Evolutionary conservation across 2,329 filamentous ascomycete species (phyloP).

Genomic region (Acephala macrosclerotiorum): DNA sequence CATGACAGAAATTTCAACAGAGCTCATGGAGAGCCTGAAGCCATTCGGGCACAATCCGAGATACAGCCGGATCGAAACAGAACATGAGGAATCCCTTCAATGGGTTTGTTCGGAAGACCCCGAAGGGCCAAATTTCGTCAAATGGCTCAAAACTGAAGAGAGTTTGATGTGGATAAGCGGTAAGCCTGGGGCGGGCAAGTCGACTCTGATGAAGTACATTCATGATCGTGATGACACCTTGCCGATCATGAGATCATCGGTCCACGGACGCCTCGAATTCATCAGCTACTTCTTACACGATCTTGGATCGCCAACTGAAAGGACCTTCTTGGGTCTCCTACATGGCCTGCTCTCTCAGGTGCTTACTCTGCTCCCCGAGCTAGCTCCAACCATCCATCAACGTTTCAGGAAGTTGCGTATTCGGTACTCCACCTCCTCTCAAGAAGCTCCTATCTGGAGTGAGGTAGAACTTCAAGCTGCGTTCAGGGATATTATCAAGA

Average conservation of each 20-base stretch:
- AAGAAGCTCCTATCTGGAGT: background rate
- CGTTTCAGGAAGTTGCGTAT: background rate
- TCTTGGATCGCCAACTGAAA: background rate
- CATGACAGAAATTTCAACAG: background rate
- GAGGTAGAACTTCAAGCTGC: background rate
- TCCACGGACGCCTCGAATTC: background rate
- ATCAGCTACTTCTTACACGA: constrained; percentile 9
- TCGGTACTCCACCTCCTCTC: background rate
- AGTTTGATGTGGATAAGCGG: background rate
- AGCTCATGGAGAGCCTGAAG: background rate
- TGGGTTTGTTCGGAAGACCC: background rate
- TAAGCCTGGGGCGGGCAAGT: background rate
- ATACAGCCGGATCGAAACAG: background rate
- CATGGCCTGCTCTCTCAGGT: background rate
- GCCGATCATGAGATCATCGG: background rate
- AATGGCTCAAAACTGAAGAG: background rate
- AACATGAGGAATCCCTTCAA: background rate
- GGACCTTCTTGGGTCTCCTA: background rate
- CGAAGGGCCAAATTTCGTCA: background rate
- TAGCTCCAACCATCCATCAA: background rate
- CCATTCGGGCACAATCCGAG: background rate
- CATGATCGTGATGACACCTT: background rate
- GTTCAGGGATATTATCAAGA: background rate
- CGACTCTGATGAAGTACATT: background rate
- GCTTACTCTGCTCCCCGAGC: background rate